Evolutionary conservation across 768 basidiomycete species (phyloP), one percentile per base, ranked within the genome.

Genomic region (Termitomyces sp.): DNA sequence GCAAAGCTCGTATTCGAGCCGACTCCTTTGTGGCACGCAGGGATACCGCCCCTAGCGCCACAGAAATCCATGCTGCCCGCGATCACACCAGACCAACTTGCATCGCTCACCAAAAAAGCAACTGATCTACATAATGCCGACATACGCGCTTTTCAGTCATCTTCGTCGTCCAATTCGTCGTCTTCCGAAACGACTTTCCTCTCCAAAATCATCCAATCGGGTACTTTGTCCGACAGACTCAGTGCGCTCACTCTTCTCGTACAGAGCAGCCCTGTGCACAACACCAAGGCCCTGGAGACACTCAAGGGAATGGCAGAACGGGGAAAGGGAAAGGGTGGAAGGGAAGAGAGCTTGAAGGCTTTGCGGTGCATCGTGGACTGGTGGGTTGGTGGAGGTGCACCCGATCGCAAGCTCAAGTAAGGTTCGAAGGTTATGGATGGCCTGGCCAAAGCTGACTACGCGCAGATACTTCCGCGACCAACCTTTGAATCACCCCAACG

Each of bases 341-440:
- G 95, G n/a, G 95, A 95, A 53, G 95, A 98, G 75, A 87, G 90
- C 64, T 70, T 97, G 47, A 94, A 95, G 63, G 95, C 95, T 3
- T 69, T 96, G 56, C 80, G 95, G 46, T 96, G 95, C 61, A 79
- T 99, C 59, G 87, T 92, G 35, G 96, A 98, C 82, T 98, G 96
- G 95, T 97, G 95, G 93, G 83, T 90, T 49, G 95, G 94, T 35
- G 95, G 95, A 26, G 93, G 93, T n/a, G 91, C 87, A 20, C 92
- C 94, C 0, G 77, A 81, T 59, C 78, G 92, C 61, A 98, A 98
- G 70, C 81, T 98, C 28, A 92, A 82, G 91, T 95, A 61, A 54
- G 86, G 77, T 14, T 47, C 28, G 52, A 35, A 13, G 33, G 49
- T 35, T 2, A 28, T 48, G 20, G 32, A 36, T 20, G 38, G 13